Percentiles rank a stretch among this genome's conserved stretches.
Conservation (phyloP, 1,284 basidiomycete species). For the Phenoliferia sp. region DNA sequence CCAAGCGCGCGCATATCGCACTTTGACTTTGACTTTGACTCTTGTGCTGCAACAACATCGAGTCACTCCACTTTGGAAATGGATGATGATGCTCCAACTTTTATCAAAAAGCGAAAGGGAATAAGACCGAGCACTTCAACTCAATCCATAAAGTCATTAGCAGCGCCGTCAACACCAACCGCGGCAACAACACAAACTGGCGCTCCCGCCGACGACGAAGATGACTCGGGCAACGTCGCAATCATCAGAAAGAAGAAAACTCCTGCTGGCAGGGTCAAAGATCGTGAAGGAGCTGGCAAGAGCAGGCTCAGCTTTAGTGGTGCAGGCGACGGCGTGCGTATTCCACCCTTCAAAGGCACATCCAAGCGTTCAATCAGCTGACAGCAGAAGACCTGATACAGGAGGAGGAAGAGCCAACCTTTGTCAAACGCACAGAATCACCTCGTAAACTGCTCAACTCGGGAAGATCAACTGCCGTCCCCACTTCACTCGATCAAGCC, state of each 20-base stretch:
- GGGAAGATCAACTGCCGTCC: conserved; percentile 10
- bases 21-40: neutral
- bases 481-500: conserved; percentile 53
- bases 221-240: conserved; percentile 15
- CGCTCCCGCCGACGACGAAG: neutral
- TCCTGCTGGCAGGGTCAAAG: conserved; percentile 17
- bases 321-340: neutral
- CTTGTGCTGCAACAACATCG: neutral
- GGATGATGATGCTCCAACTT: neutral
- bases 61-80: conserved; percentile 3
- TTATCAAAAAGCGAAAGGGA: conserved; percentile 26
- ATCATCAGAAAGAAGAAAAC: conserved; percentile 23
- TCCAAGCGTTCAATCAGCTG: neutral
- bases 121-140: neutral
- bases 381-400: neutral
- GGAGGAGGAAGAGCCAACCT: conserved; percentile 1
- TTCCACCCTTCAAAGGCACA: neutral
- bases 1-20: neutral
- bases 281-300: conserved; percentile 8
- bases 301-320: conserved; percentile 18
- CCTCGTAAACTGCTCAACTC: conserved; percentile 8
- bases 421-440: conserved; percentile 15
- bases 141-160: neutral
- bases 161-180: neutral
- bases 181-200: neutral